Evolutionary conservation across 805 yeast genomes (phyloP), one percentile per base, ranked within the genome.

Genomic region (Yamadazyma insecticola): DNA sequence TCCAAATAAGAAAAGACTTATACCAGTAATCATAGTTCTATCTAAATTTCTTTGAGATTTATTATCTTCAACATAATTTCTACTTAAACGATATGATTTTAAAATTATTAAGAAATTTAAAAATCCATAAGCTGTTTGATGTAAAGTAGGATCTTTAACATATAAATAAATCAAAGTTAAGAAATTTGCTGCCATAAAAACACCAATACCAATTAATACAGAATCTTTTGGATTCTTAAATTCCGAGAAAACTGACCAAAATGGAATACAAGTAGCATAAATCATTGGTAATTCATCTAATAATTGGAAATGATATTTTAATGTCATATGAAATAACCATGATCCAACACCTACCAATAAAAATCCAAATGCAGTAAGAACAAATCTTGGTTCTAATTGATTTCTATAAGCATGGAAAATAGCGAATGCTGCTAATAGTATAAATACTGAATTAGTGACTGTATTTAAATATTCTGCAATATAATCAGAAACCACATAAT

Each of bases 281-380:
- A 92, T 86, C 98, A 92, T 92, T 24, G 98, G 98, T 48, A 92
- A 67, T 56, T 92, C 98, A 61, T 92, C 98, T 55, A 92, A 68
- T 41, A 92, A 56, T 61, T 92, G 98, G 62, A 74, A 92, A 51
- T 83, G 86, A 57, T 90, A 92, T 42, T 76, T 70, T 46, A 92
- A 68, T 4, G 97, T 90, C 96, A 92, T 92, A 57, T 92, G 98
- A 65, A 92, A 92, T 40, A 88, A 60, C 90, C 97, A 92, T 13
- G 87, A 77, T 3, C 98, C 98, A 13, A 90, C 57, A 1, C 98
- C 98, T 4, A 92, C 98, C 5, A 84, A 62, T 33, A 81, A 76
- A 54, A 92, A 89, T 5, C 97, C 97, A 10, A 79, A 37, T 8
- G 86, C 79, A 8, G 84, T 74, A 25, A 83, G 59, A 2, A 81